Evolutionary conservation across 495 filamentous ascomycete genomes (phyloP), one percentile per base, ranked within the genome.

Genomic region (Aspergillus homomorphus): DNA sequence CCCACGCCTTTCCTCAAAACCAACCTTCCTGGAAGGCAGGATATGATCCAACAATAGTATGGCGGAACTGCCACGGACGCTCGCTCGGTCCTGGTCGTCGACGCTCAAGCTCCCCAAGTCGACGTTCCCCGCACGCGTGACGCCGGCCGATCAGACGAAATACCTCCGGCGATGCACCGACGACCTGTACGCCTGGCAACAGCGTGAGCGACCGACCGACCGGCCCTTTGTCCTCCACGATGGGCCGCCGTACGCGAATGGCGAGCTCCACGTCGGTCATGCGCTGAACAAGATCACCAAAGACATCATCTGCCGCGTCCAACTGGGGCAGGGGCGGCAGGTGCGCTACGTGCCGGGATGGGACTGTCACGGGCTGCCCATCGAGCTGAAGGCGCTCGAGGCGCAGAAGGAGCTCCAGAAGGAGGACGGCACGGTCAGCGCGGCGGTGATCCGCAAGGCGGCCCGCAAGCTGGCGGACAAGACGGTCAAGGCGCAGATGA

Each of bases 351-450:
- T 93, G 4, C 94, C 94, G 4, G 95, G 94, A 28, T 99, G 95
- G 95, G 94, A 99, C 71, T 99, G 94, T 65, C 94, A 99, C 77
- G 94, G 94, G 6, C 79, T 99, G 53, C 94, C 94, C 8, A 99
- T 99, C 73, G 94, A 99, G 79, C 77, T 98, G 43, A 97, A 96
- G 72, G 94, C 93, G n/a, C 82, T 98, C 38, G 88, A 89, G 65
- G 72, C 73, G 46, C 72, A 78, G 45, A 77, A 74, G 41, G 58
- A 73, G 8, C 14, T 60, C 8, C 65, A 56, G 2, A 53, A 65
- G 3, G 21, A 18, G 15, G 51, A 61, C 46, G 68, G 65, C 24
- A 58, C 69, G 0, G 62, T 73, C 50, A 63, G 61, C 12, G 57
- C 72, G 9, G 70, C 69, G 4, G 68, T 69, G 33, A 83, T 96